Evolutionary conservation across 2,329 filamentous ascomycete species (phyloP).

Genomic region (Plenodomus biglobosus): DNA sequence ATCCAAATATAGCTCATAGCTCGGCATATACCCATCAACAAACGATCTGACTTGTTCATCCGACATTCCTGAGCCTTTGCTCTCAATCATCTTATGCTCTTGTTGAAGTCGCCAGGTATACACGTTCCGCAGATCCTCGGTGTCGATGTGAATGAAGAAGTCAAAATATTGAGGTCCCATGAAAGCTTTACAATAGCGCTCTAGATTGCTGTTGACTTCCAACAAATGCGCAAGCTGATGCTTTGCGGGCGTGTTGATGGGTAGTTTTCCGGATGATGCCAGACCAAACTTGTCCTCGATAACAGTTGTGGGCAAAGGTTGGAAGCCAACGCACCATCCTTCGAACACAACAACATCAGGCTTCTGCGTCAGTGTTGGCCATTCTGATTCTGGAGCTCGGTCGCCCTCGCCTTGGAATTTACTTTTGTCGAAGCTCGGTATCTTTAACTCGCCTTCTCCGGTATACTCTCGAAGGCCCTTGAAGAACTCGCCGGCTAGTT

Average conservation of each 20-base stretch:
- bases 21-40: conserved; percentile 63
- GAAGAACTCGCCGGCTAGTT: conserved; percentile 66
- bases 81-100: conserved; percentile 67
- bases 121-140: conserved; percentile 71
- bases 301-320: conserved; percentile 59
- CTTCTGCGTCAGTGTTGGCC: conserved; percentile 61
- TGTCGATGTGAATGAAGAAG: conserved; percentile 69
- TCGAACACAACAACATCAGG: conserved; percentile 76
- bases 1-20: conserved; percentile 59
- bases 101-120: conserved; percentile 85
- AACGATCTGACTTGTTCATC: conserved; percentile 77
- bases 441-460: conserved; percentile 52
- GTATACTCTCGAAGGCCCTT: conserved; percentile 55
- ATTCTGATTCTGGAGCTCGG: conserved; percentile 63
- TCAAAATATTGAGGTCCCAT: conserved; percentile 51
- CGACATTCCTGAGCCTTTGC: conserved; percentile 76
- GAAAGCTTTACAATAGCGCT: conserved; percentile 53
- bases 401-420: conserved; percentile 75
- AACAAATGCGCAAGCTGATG: conserved; percentile 59
- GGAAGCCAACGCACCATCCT: conserved; percentile 89
- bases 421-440: conserved; percentile 85
- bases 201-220: conserved; percentile 62
- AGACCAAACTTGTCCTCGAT: conserved; percentile 58
- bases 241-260: conserved; percentile 52
- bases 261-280: conserved; percentile 52